These are phyloP conservation scores for Terfezia claveryi DNA, from an alignment of 495 filamentous ascomycete species.

Conservation along the genomic window DNA sequence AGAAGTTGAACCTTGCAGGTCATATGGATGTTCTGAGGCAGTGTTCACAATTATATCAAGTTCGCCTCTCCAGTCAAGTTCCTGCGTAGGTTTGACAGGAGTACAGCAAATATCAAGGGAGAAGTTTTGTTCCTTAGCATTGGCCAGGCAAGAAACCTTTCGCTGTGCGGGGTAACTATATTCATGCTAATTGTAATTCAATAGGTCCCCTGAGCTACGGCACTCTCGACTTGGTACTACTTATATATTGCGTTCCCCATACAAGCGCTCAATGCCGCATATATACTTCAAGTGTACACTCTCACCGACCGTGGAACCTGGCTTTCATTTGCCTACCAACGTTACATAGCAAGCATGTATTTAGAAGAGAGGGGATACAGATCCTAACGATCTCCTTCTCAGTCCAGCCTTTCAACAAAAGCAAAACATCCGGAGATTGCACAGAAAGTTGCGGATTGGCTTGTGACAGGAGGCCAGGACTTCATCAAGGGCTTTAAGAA, in stretches of 20 bases:
- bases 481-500: slow-evolving; percentile 20
- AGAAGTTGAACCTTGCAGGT: slow-evolving; percentile 20
- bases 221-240: slow-evolving; percentile 27
- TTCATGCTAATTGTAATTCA: not conserved
- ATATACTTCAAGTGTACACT: slow-evolving; percentile 23
- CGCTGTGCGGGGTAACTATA: not conserved
- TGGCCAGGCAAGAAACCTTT: slow-evolving; percentile 18
- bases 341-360: slow-evolving; percentile 17
- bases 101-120: slow-evolving; percentile 29
- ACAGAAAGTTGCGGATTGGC: slow-evolving; percentile 22
- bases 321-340: slow-evolving; percentile 15
- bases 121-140: slow-evolving; percentile 25
- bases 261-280: slow-evolving; percentile 22
- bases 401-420: slow-evolving; percentile 21
- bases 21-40: slow-evolving; percentile 14
- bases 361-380: slow-evolving; percentile 21
- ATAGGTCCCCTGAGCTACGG: slow-evolving; percentile 24
- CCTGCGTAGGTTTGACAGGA: slow-evolving; percentile 24
- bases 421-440: slow-evolving; percentile 18
- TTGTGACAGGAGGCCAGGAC: slow-evolving; percentile 20
- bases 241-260: slow-evolving; percentile 25
- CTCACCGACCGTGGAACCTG: slow-evolving; percentile 26
- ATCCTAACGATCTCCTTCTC: slow-evolving; percentile 19
- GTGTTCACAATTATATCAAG: slow-evolving; percentile 19
- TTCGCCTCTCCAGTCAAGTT: slow-evolving; percentile 14